Base-by-base conservation (phyloP, 805 yeast genomes). In the Candida khao-thaluensis region DNA sequence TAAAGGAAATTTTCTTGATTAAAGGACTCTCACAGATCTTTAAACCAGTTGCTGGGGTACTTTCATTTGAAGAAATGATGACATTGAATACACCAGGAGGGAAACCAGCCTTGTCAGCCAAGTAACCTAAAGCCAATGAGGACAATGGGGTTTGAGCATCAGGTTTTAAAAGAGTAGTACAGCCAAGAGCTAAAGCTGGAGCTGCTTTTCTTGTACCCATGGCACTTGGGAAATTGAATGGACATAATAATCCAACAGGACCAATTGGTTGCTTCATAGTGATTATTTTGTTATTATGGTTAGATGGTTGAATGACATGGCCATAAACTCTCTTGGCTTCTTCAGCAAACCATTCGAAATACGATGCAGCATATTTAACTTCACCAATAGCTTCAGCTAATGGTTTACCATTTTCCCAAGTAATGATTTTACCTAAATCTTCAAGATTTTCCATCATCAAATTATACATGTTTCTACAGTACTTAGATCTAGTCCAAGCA, bases 1-100 rank as follows among this genome's bases (percentile, higher is more conserved):
- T 85, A 64, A 84, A 84, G 3, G 89, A 80, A 35, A 84, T 71
- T 56, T 84, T 84, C 52, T 74, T 72, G 44, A 85, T 70, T n/a
- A 56, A 48, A 4, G 74, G 74, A 37, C 77, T 72, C 53, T 73
- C 76, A 52, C 82, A 76, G 41, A 79, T 57, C 48, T 62, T 71
- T 41, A 72, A 57, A 10, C 84, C 84, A 45, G 72, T 60, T 37
- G 63, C 71, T 21, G 81, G 79, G 5, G 82, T 76, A 37, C 65
- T 64, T 38, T 71, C 71, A 41, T 67, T 66, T 7, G 79, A 69
- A 10, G 58, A 51, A 34, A 75, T 52, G 7, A 77, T 71, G 17
- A 79, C 67, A 54, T 79, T 78, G 53, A 75, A 66, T 4, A 64
- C 72, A 48, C 85, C 85, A 21, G 63, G 59, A 10, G 85, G 84